phyloP scores from a whole-genome alignment of 768 basidiomycete genomes.

The Suillus subluteus region DNA sequence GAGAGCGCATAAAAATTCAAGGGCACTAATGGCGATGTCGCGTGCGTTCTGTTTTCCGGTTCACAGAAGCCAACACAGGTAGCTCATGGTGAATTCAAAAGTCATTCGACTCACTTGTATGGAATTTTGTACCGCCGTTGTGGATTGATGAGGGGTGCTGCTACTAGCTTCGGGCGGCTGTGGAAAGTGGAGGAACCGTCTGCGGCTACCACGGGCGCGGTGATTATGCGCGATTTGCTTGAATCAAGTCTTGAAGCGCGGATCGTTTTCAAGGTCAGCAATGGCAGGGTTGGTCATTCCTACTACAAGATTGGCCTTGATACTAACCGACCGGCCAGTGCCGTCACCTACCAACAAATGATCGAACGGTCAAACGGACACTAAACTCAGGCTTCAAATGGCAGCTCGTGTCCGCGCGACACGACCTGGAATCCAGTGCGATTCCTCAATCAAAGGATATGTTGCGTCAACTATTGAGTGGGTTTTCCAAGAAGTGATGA shows the following conservation, averaged over 20 bases:
- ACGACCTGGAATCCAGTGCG: background rate
- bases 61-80: background rate
- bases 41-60: background rate
- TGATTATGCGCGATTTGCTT: background rate
- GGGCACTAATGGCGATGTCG: background rate
- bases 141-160: background rate
- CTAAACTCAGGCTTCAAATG: background rate
- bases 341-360: background rate
- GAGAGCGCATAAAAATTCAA: background rate
- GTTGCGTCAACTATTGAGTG: background rate
- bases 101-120: background rate
- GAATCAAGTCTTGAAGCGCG: background rate
- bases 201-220: constrained; percentile 2
- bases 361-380: background rate
- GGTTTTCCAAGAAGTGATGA: background rate
- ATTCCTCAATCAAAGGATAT: background rate
- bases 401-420: background rate
- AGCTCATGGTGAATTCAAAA: background rate
- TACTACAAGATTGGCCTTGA: background rate
- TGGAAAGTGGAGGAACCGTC: background rate
- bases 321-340: background rate
- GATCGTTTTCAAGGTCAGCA: background rate
- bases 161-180: background rate
- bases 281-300: background rate
- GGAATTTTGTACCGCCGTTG: background rate